Evolutionary conservation across 2,329 filamentous ascomycete genomes (phyloP).

Genomic region (Paraconiothyrium brasiliense): DNA sequence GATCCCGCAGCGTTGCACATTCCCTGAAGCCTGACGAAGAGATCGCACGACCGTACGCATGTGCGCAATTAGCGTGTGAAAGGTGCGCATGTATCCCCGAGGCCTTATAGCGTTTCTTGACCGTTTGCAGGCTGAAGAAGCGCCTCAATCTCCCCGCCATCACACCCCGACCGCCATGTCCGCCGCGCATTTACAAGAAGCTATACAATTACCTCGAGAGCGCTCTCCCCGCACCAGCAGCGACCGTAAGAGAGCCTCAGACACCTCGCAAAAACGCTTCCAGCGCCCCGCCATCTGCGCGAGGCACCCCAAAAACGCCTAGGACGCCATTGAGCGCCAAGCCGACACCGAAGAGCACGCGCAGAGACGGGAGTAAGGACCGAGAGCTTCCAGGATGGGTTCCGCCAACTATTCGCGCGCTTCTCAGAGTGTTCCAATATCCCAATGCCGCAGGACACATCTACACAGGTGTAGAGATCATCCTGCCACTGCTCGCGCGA

Average conservation of each 20-base stretch:
- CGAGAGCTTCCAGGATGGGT: slow-evolving; percentile 65
- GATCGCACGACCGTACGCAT: slow-evolving; percentile 49
- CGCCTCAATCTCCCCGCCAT: slow-evolving; percentile 48
- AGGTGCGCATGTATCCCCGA: slow-evolving; percentile 60
- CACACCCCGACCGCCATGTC: slow-evolving; percentile 46
- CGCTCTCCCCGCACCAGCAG: slow-evolving; percentile 63
- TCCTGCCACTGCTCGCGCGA: slow-evolving; percentile 51
- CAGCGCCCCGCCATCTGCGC: slow-evolving; percentile 32
- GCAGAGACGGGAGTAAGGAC: slow-evolving; percentile 23
- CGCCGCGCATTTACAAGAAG: slow-evolving; percentile 74
- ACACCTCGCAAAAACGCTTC: slow-evolving; percentile 43
- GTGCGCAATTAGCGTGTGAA: slow-evolving; percentile 76
- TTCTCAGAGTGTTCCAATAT: slow-evolving; percentile 71
- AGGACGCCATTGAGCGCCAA: slow-evolving; percentile 31
- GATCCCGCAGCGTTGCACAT: slow-evolving; percentile 59
- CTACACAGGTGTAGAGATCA: slow-evolving; percentile 74
- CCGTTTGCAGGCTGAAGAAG: slow-evolving; percentile 69
- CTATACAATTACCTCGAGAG: slow-evolving; percentile 83
- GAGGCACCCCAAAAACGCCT: slow-evolving; percentile 40
- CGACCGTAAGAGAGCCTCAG: slow-evolving; percentile 35
- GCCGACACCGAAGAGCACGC: slow-evolving; percentile 34
- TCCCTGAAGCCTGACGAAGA: slow-evolving; percentile 49
- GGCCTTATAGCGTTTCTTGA: slow-evolving; percentile 37
- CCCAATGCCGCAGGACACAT: slow-evolving; percentile 75
- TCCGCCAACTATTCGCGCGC: slow-evolving; percentile 71